Conservation (phyloP, 2,329 filamentous ascomycete genomes). For the Ascochyta pisi region DNA sequence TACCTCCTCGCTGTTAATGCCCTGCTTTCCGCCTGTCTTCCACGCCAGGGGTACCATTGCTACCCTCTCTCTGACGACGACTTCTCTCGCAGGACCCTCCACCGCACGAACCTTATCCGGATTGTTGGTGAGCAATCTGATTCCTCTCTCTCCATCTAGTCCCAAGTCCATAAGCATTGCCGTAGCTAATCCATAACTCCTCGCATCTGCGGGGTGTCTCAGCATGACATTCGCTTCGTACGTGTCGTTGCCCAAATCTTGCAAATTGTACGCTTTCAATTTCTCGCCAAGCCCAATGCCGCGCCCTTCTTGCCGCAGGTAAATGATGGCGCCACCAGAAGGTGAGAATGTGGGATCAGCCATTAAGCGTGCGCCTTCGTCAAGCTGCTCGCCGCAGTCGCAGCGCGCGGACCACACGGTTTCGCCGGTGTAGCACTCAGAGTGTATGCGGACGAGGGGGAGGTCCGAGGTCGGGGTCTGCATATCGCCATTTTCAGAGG, state of each 20-base stretch:
- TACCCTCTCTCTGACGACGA: slow-evolving; percentile 86
- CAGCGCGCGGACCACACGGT: slow-evolving; percentile 98
- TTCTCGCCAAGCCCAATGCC: slow-evolving; percentile 96
- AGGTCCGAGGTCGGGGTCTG: slow-evolving; percentile 50
- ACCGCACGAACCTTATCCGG: slow-evolving; percentile 95
- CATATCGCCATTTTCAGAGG: slow-evolving; percentile 39
- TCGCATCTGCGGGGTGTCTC: slow-evolving; percentile 89
- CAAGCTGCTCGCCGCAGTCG: slow-evolving; percentile 96
- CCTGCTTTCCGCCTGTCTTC: slow-evolving; percentile 78
- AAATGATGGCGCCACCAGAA: slow-evolving; percentile 88
- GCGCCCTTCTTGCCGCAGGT: slow-evolving; percentile 92
- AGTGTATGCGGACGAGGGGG: slow-evolving; percentile 92
- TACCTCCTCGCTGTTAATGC: slow-evolving; percentile 86
- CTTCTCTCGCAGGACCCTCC: slow-evolving; percentile 86
- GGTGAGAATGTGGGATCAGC: slow-evolving; percentile 66
- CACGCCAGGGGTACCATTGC: slow-evolving; percentile 96
- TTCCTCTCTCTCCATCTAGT: slow-evolving; percentile 69
- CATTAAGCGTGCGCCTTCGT: slow-evolving; percentile 95
- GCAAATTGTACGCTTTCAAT: slow-evolving; percentile 96
- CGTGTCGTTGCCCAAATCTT: slow-evolving; percentile 96
- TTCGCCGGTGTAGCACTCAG: slow-evolving; percentile 97
- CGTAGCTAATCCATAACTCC: slow-evolving; percentile 95
- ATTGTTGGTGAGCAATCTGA: slow-evolving; percentile 91
- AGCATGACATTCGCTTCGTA: slow-evolving; percentile 94
- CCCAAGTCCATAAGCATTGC: slow-evolving; percentile 91